Conservation (phyloP, 2,329 filamentous ascomycete genomes). For the Teratosphaeria destructans region DNA sequence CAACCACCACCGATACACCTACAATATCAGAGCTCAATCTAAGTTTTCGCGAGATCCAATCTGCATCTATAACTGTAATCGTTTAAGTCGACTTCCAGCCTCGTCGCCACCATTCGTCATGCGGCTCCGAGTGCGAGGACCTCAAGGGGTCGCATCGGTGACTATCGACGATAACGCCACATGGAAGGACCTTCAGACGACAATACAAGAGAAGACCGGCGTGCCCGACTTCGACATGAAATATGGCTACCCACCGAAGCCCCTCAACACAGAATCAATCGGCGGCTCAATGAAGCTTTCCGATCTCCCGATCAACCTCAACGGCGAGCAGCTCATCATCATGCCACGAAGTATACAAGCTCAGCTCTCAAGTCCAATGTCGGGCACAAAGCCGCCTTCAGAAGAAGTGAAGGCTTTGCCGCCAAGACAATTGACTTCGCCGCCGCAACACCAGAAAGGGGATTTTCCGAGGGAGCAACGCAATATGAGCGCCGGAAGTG, state of each 20-base stretch:
- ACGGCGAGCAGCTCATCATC: conserved; percentile 61
- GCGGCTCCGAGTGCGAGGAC: conserved; percentile 65
- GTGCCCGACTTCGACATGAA: conserved; percentile 63
- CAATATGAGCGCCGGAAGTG: conserved; percentile 28
- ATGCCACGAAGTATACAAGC: conserved; percentile 34
- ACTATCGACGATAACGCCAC: conserved; percentile 59
- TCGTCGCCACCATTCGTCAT: conserved; percentile 34
- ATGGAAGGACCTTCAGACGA: conserved; percentile 48
- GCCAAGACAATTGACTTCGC: conserved; percentile 8
- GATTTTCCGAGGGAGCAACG: conserved; percentile 21
- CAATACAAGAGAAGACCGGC: conserved; percentile 54
- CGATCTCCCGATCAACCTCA: conserved; percentile 50
- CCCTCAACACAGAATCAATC: conserved; percentile 50
- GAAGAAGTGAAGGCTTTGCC: conserved; percentile 17
- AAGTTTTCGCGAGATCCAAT: background rate
- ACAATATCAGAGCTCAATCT: background rate
- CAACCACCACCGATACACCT: no score
- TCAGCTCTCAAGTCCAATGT: conserved; percentile 24
- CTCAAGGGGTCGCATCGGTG: conserved; percentile 60
- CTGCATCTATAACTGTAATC: background rate
- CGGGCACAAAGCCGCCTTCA: conserved; percentile 12
- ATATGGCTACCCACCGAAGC: conserved; percentile 71
- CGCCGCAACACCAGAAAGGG: conserved; percentile 17
- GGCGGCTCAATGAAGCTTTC: conserved; percentile 40
- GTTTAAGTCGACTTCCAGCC: background rate